These are phyloP conservation scores for Xerocomellus intermedius DNA, from an alignment of 768 basidiomycete genomes.

Conservation along the genomic window DNA sequence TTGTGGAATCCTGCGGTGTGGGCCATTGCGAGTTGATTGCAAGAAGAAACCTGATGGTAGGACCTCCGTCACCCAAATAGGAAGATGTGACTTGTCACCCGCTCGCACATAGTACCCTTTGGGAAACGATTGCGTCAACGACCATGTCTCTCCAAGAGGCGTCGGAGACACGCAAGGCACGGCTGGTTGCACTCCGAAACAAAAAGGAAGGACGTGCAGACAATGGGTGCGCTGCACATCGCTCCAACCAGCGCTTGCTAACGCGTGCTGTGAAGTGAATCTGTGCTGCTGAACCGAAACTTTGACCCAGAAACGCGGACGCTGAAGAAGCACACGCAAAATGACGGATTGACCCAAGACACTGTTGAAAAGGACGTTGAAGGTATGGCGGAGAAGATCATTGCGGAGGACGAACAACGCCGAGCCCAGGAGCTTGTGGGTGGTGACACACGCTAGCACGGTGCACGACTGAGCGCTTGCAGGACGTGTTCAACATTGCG, in stretches of 20 bases:
- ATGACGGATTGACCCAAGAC: conserved; percentile 63
- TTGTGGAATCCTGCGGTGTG: too few relatives aligned
- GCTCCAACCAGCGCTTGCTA: neutral
- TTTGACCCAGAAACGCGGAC: conserved; percentile 89
- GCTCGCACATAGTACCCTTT: too few relatives aligned
- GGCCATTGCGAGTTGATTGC: too few relatives aligned
- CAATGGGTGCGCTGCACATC: conserved; percentile 38
- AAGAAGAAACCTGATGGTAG: too few relatives aligned
- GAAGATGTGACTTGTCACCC: too few relatives aligned
- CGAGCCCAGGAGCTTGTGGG: conserved; percentile 85
- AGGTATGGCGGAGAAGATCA: conserved; percentile 81
- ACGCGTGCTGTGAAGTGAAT: conserved; percentile 35
- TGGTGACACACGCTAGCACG: conserved; percentile 9
- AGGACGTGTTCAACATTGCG: conserved; percentile 97
- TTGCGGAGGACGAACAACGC: conserved; percentile 82
- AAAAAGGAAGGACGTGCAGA: conserved; percentile 60
- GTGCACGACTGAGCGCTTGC: conserved; percentile 17
- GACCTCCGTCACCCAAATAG: too few relatives aligned
- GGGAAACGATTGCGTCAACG: too few relatives aligned
- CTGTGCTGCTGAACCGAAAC: conserved; percentile 70
- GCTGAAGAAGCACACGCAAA: conserved; percentile 61
- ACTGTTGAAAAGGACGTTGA: conserved; percentile 86
- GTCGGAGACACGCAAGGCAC: conserved; percentile 78
- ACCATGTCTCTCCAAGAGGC: conserved; percentile 70
- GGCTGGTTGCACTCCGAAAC: conserved; percentile 73